Base-by-base conservation (phyloP, 805 yeast genomes). In the Dipodascus albidus region DNA sequence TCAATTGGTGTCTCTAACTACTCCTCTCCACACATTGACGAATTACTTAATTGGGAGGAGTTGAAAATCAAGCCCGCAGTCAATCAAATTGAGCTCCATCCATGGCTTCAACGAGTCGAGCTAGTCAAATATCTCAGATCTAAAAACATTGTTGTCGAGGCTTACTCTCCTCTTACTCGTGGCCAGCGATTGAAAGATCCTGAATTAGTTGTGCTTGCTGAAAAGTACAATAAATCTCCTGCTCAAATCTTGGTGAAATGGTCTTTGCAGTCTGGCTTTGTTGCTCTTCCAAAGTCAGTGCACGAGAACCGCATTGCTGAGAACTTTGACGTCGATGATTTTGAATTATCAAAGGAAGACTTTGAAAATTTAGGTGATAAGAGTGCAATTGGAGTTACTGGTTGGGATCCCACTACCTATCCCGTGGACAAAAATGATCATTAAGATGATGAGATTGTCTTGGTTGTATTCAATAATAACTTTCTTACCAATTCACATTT, bases 31-130 rank as follows among this genome's bases (percentile, higher is more conserved):
- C 86, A 82, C 61, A 60, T 82, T 23, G 66, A 79, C 59, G 85
- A 82, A 64, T 64, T 83, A 21, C 61, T 76, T 41, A 62, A 62
- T 3, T 76, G 79, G 74, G 67, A 67, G 9, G 77, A 70, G 2
- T 67, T 80, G 44, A 68, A 67, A 52, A 62, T 65, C 55, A 64
- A 74, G 56, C 90, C 96, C 0, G 87, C 82, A 0, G 83, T 85
- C 47, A 83, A 87, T 66, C 95, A 88, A 65, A 78, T 87, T 62
- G 96, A 87, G 67, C 75, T 87, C 51, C 86, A 87, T 55, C 96
- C 93, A 20, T 86, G 93, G 90, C 72, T 83, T 61, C 86, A 83
- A 70, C 68, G 85, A 60, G 69, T 74, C 52, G 81, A 82, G 51
- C 72, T 87, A 54, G 79, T 84, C 21, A 76, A 80, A 52, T 84